Base-by-base conservation (phyloP, 176 grass and related monocot genomes). In the Phragmites australis region DNA sequence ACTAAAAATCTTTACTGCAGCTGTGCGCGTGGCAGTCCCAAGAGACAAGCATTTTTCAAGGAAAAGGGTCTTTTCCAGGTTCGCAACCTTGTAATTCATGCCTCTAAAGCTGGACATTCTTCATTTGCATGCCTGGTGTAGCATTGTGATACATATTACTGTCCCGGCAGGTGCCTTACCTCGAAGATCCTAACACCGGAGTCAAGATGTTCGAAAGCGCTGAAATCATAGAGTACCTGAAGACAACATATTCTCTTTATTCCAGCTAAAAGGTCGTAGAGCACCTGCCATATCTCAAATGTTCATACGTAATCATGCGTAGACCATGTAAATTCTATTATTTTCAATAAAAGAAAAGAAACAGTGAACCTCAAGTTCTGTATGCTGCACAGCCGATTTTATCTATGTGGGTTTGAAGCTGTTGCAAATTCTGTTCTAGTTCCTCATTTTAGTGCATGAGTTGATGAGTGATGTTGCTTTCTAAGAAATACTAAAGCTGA, bases 141-240 rank as follows among this genome's bases (percentile, higher is more conserved):
- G n/a, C n/a, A n/a, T n/a, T 80, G n/a, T 62, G 62, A 67, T 40
- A 67, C 75, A 42, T 58, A 42, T 9, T 74, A 19, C 65, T 64
- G 42, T 25, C 34, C 76, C 55, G 26, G 16, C 84, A 97, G 94
- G 94, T 37, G 2, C 94, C 94, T 78, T 97, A 85, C 82, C 82
- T 97, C 44, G 91, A 97, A 81, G 94, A 97, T 90, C 94, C 89
- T 9, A 97, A 97, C 85, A 97, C 94, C 0, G 94, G 89, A 80
- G 92, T 97, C 44, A 87, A 97, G 82, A 91, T 92, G 94, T 97
- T 97, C 10, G 94, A 97, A 54, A 97, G 94, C 72, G 87, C 89
- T 25, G 89, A 88, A n/a, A 97, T 97, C 42, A 67, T 90, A 17
- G 80, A 92, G 4, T 97, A 93, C 63, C 87, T 97, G 66, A 91